Conservation (phyloP, 2,329 filamentous ascomycete genomes). For the Didymella lethalis region DNA sequence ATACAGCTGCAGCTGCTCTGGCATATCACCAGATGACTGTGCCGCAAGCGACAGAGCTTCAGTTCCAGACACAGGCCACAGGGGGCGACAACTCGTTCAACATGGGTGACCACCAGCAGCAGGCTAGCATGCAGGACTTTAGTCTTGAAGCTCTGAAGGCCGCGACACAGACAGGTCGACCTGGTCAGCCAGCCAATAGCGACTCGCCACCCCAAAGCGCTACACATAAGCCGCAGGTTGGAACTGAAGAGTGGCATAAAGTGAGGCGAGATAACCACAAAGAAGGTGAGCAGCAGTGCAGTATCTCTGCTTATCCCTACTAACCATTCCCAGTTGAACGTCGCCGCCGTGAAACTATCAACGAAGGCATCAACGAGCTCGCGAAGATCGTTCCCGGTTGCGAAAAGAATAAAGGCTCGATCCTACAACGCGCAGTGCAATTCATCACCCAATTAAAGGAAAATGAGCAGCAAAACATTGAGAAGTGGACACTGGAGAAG, state of each 20-base stretch:
- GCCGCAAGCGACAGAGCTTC: conserved; percentile 63
- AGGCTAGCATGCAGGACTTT: conserved; percentile 49
- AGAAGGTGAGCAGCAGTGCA: conserved; percentile 72
- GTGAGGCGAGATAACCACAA: conserved; percentile 98
- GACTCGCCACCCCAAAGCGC: conserved; percentile 47
- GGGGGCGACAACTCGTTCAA: conserved; percentile 55
- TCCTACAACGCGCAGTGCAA: conserved; percentile 88
- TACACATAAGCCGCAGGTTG: conserved; percentile 80
- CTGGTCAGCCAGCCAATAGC: conserved; percentile 48
- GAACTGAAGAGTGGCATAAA: conserved; percentile 97
- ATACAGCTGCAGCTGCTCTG: conserved; percentile 67
- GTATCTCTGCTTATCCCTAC: background rate
- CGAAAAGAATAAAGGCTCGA: conserved; percentile 99
- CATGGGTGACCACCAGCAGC: conserved; percentile 55
- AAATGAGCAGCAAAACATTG: conserved; percentile 91
- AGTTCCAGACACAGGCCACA: conserved; percentile 58
- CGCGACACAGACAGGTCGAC: conserved; percentile 57
- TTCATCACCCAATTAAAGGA: conserved; percentile 96
- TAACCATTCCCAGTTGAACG: conserved; percentile 75
- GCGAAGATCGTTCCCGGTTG: conserved; percentile 97
- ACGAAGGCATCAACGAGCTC: conserved; percentile 97
- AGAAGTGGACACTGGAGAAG: conserved; percentile 93
- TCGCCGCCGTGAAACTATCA: conserved; percentile 95
- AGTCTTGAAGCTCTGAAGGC: conserved; percentile 61
- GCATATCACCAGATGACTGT: conserved; percentile 64